Evolutionary conservation across 108 stramenopile genomes (phyloP), one percentile per base, ranked within the genome.

Genomic region (Cyclotella baltica): DNA sequence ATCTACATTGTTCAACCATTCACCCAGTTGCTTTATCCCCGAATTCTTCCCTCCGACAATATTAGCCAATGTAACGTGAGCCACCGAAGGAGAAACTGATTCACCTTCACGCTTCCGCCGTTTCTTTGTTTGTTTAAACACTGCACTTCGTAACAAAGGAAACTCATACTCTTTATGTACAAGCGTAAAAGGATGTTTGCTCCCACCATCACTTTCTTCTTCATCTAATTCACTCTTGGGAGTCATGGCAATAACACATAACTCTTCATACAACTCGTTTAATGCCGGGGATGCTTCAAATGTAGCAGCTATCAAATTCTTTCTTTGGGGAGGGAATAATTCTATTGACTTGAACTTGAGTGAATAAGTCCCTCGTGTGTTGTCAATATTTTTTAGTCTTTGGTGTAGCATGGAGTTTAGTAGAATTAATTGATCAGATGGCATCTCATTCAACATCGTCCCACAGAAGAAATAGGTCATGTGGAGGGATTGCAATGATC

Each of bases 391-490:
- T 8, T 22, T 6, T 22, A 88, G 38, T 6, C 71, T 46, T 29
- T 81, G 15, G 28, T 46, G 27, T n/a, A 88, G 53, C 63, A 66
- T 75, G 11, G 34, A 20, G 28, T 88, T 55, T 83, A 85, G 86
- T 18, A 56, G 36, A 27, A 20, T 27, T 15, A 89, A 20, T 59
- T 89, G 81, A 0, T 83, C 78, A 29, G 19, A 8, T 29, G 88
- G 51, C 64, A 89, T 73, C 27, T 71, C 62, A 35, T 79, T 70
- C 23, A 89, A 70, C 9, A 72, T 70, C 55, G 72, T 85, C 30
- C 88, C 88, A 13, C 74, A 80, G 78, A 89, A 89, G 66, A 89
- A 89, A 25, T 83, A 80, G 51, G 88, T 89, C 88, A 89, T 80
- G 71, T 89, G 88, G 31, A 89, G 67, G 0, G 88, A 89, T 48